These are phyloP conservation scores for Rutidosis leptorrhynchoides DNA, from an alignment of 129 eudicot species.

Conservation along the genomic window DNA sequence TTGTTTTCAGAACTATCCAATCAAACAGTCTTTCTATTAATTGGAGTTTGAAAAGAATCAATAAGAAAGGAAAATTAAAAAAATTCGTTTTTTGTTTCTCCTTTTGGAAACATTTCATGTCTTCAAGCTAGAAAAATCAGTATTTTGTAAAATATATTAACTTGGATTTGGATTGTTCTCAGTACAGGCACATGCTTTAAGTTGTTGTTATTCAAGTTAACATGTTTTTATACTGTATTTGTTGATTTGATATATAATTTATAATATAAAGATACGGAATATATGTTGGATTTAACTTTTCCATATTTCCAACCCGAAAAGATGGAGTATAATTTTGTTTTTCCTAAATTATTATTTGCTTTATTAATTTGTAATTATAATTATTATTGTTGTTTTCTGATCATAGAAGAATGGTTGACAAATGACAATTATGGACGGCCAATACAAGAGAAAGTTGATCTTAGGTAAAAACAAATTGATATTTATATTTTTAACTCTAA, in stretches of 20 bases:
- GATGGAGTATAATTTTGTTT: not conserved
- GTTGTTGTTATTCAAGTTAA: no score
- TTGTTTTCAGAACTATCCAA: slow-evolving; percentile 29
- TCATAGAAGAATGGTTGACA: slow-evolving; percentile 57
- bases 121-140: not conserved
- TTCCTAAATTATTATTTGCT: no score
- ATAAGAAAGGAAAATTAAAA: not conserved
- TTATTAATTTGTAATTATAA: not conserved
- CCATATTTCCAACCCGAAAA: not conserved
- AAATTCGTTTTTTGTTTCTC: not conserved
- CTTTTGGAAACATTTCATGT: slow-evolving; percentile 6
- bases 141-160: no score
- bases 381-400: not conserved
- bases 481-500: no score
- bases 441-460: slow-evolving; percentile 39
- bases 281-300: not conserved
- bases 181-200: no score
- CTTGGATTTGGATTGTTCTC: not conserved
- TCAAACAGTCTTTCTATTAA: slow-evolving; percentile 18
- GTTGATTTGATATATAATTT: no score
- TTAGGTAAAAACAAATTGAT: slow-evolving; percentile 58
- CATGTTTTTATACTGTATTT: no score
- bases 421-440: slow-evolving; percentile 32
- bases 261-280: no score
- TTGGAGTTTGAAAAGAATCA: slow-evolving; percentile 10